These are phyloP conservation scores for Lobulomyces angularis DNA, from an alignment of 192 early-diverging fungal species.

Conservation along the genomic window DNA sequence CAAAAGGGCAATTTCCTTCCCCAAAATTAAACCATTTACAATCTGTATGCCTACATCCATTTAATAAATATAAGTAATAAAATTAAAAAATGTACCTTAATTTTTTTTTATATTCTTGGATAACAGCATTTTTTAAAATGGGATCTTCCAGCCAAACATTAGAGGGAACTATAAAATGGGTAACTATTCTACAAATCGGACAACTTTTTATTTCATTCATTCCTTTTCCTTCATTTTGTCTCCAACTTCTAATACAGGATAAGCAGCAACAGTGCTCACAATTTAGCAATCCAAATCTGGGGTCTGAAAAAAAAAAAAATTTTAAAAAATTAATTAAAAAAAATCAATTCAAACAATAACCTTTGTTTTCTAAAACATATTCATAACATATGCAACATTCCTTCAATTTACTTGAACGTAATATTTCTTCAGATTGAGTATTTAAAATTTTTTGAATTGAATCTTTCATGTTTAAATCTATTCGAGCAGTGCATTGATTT, in stretches of 20 bases:
- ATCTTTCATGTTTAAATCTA: slow-evolving; percentile 2
- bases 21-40: slow-evolving; percentile 35
- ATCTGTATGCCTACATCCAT: slow-evolving; percentile 19
- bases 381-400: slow-evolving; percentile 45
- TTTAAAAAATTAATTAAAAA: slow-evolving; percentile 4
- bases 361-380: slow-evolving; percentile 19
- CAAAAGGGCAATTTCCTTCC: slow-evolving; percentile 37
- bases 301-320: not conserved
- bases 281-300: too few species aligned
- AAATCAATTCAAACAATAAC: slow-evolving; percentile 19
- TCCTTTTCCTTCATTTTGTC: slow-evolving; percentile 27
- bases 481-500: slow-evolving; percentile 10
- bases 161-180: slow-evolving; percentile 35
- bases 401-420: slow-evolving; percentile 14
- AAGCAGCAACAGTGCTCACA: slow-evolving; percentile 44
- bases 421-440: too few species aligned
- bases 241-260: slow-evolving; percentile 34
- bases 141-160: slow-evolving; percentile 18
- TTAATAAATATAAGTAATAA: slow-evolving; percentile 1
- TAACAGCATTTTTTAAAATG: slow-evolving; percentile 19
- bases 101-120: slow-evolving; percentile 29
- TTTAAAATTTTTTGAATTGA: not conserved
- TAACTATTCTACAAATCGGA: slow-evolving; percentile 35
- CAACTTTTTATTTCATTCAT: slow-evolving; percentile 36
- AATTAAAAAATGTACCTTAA: slow-evolving; percentile 14